These are phyloP conservation scores for Cantharellus anzutake DNA, from an alignment of 768 basidiomycete species.

Conservation along the genomic window DNA sequence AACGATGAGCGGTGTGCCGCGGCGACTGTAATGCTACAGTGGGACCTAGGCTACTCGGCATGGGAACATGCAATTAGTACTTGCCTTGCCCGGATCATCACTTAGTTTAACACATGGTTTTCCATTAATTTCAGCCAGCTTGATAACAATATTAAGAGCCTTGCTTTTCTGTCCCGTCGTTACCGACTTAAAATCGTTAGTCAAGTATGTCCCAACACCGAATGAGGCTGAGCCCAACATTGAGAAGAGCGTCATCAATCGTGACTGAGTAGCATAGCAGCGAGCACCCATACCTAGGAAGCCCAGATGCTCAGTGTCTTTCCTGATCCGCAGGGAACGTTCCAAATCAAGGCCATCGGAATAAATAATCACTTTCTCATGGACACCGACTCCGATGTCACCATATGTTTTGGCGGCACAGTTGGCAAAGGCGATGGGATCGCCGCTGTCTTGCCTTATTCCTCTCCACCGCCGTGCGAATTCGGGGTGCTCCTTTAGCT, in stretches of 20 bases:
- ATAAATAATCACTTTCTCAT: conserved; percentile 55
- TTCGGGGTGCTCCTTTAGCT: conserved; percentile 20
- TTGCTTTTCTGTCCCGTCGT: conserved; percentile 43
- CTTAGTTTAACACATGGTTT: conserved; percentile 81
- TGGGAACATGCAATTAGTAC: background rate
- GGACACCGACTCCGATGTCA: conserved; percentile 44
- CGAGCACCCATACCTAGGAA: conserved; percentile 30
- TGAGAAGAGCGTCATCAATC: conserved; percentile 5
- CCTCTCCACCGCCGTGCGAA: conserved; percentile 59
- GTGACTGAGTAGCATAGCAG: background rate
- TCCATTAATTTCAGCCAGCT: conserved; percentile 55
- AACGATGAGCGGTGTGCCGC: too few species aligned
- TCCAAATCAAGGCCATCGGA: conserved; percentile 66
- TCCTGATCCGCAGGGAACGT: conserved; percentile 46
- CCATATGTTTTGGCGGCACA: conserved; percentile 55
- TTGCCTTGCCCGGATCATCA: conserved; percentile 72
- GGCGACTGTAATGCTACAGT: too few species aligned
- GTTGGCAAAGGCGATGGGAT: conserved; percentile 65
- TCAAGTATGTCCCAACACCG: conserved; percentile 84
- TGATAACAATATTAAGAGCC: conserved; percentile 89
- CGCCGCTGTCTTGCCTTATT: conserved; percentile 86
- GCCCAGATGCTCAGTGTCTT: conserved; percentile 55
- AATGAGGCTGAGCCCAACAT: conserved; percentile 42
- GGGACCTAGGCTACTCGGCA: too few species aligned
- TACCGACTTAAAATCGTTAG: conserved; percentile 54